These are phyloP conservation scores for Talaromyces sp. DNA, from an alignment of 2,329 filamentous ascomycete genomes.

Conservation along the genomic window DNA sequence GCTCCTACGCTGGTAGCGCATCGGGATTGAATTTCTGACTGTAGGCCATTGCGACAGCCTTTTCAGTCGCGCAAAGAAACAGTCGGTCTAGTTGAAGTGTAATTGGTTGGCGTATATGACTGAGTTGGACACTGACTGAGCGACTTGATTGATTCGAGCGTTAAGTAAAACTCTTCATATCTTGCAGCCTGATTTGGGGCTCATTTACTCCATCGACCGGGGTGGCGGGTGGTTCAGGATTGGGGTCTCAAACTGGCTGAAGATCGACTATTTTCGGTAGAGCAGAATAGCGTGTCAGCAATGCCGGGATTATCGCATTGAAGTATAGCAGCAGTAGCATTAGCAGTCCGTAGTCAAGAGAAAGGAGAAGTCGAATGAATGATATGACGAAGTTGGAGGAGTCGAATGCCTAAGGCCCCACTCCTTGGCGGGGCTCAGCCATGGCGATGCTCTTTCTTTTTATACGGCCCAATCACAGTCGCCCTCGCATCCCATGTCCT, in stretches of 20 bases:
- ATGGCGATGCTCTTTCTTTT: slow-evolving; percentile 1
- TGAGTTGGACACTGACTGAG: background rate
- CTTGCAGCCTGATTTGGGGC: slow-evolving; percentile 11
- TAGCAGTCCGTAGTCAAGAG: background rate
- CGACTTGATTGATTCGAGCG: background rate
- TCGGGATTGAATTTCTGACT: slow-evolving; percentile 92
- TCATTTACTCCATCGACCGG: background rate
- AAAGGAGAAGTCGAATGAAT: background rate
- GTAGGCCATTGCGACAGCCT: slow-evolving; percentile 71
- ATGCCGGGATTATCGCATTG: background rate
- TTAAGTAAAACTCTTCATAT: slow-evolving; percentile 9
- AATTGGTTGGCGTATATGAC: background rate
- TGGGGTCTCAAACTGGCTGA: background rate
- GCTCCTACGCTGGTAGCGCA: slow-evolving; percentile 76
- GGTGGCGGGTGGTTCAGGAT: background rate
- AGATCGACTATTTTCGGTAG: background rate
- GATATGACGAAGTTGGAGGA: slow-evolving; percentile 6
- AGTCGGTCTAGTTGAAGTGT: background rate
- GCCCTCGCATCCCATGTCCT: background rate
- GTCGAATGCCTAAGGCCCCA: slow-evolving; percentile 1
- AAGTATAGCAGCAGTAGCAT: background rate
- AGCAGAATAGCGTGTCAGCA: background rate
- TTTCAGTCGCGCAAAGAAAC: background rate
- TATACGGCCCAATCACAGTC: slow-evolving; percentile 3
- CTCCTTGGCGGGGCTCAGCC: slow-evolving; percentile 7